Evolutionary conservation across 441 rosid genomes (phyloP), one percentile per base, ranked within the genome.

Genomic region (Populus hybrid): DNA sequence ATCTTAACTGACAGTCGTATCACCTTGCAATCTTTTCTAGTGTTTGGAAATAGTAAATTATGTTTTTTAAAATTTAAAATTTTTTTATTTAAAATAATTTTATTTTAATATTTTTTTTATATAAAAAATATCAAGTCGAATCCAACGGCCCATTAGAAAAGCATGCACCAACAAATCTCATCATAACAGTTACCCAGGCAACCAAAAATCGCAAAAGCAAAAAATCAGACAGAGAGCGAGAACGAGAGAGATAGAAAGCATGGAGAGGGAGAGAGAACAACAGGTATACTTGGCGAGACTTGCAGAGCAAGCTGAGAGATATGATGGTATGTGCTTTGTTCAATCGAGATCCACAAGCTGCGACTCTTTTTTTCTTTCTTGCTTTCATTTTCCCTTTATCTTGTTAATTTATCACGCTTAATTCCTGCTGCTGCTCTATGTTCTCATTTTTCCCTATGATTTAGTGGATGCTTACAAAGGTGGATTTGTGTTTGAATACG

Each of bases 261-360:
- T 87, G 97, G 93, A 87, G 89, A 90, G 80, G 77, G 98, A 90
- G 83, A 91, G 98, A 73, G 98, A 92, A 86, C 90, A 84, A 72
- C 89, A 78, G 70, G 95, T 94, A 67, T 94, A 94, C 91, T 84
- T 81, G 87, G 98, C 97, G 10, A 89, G 90, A 76, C 93, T 94
- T 69, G 92, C 95, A 6, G 98, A 94, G 93, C 98, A 94, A 84
- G 96, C 98, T 42, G 98, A 92, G 84, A 77, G 95, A 83, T 91
- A 94, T 77, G 97, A 92, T 75, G 97, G 97, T 91, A 80, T 59
- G 32, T 75, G 7, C 34, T 70, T 30, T 59, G 30, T 61, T 32
- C 77, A 26, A 30, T 68, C 21, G 36, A 9, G 46, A 21, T 61
- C 24, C 23, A 21, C 66, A 61, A 10, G 10, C 66, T 61, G 66